phyloP scores from a whole-genome alignment of 192 early-diverging fungal species.

The Paraglomus brasilianum region DNA sequence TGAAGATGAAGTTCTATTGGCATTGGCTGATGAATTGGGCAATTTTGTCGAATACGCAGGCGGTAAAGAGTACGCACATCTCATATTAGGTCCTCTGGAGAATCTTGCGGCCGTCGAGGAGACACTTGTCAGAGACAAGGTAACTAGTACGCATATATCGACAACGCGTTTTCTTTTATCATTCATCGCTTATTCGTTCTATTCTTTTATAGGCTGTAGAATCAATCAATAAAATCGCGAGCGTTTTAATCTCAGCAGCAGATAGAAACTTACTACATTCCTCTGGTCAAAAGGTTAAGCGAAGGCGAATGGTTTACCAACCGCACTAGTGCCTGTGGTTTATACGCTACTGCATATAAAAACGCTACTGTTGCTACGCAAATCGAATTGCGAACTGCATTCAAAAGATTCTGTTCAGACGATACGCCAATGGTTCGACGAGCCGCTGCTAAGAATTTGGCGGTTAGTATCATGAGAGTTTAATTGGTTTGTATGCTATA shows the following conservation, averaged over 20 bases:
- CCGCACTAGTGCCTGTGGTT: constrained; percentile 88
- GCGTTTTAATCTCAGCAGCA: constrained; percentile 71
- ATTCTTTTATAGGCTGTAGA: constrained; percentile 79
- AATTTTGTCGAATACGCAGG: constrained; percentile 92
- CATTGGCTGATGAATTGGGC: constrained; percentile 92
- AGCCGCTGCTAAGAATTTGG: constrained; percentile 82
- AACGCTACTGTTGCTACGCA: constrained; percentile 70
- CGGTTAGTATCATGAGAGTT: constrained; percentile 45
- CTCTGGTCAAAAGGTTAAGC: constrained; percentile 87
- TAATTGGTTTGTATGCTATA: constrained; percentile 7
- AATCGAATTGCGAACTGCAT: constrained; percentile 82
- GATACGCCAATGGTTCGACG: constrained; percentile 98
- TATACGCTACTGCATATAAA: constrained; percentile 85
- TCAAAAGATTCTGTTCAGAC: constrained; percentile 82
- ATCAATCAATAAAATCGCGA: constrained; percentile 84
- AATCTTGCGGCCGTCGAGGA: constrained; percentile 98
- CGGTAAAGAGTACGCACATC: constrained; percentile 80
- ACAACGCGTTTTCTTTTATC: constrained; percentile 17
- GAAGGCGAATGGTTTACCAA: constrained; percentile 98
- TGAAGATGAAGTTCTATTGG: constrained; percentile 95
- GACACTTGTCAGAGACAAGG: constrained; percentile 96
- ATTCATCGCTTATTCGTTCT: not conserved
- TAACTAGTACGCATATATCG: constrained; percentile 34
- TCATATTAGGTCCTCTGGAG: constrained; percentile 89
- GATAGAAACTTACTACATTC: constrained; percentile 87